A percentile compares a stretch with the other conserved stretches of the same genome.
phyloP scores from a whole-genome alignment of 768 basidiomycete species.

The Russula lepida region DNA sequence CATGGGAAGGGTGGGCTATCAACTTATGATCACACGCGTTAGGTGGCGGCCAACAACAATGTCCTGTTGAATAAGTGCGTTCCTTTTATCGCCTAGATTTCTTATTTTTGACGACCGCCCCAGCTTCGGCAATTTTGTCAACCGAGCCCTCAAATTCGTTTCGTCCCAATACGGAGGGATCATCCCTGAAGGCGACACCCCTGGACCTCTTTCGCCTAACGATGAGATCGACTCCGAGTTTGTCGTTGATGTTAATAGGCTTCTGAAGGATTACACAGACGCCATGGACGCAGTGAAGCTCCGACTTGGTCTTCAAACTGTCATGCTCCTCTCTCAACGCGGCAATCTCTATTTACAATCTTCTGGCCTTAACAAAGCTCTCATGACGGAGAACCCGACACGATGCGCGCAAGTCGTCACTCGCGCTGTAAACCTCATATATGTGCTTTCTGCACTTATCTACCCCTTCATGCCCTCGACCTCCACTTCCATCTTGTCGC shows the following conservation, averaged over 20 bases:
- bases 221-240: slow-evolving; percentile 66
- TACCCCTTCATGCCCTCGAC: slow-evolving; percentile 98
- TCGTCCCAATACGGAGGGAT: slow-evolving; percentile 73
- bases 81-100: background rate
- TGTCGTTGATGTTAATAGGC: slow-evolving; percentile 66
- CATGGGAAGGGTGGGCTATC: background rate
- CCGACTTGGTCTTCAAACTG: slow-evolving; percentile 74
- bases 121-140: slow-evolving; percentile 97
- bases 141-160: slow-evolving; percentile 88
- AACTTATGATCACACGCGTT: background rate
- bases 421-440: slow-evolving; percentile 89
- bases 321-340: slow-evolving; percentile 82
- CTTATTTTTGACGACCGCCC: background rate
- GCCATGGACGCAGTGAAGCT: slow-evolving; percentile 91
- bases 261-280: slow-evolving; percentile 71
- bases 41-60: slow-evolving; percentile 91
- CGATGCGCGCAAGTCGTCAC: slow-evolving; percentile 88
- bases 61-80: slow-evolving; percentile 83
- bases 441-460: slow-evolving; percentile 72
- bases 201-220: slow-evolving; percentile 62
- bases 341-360: slow-evolving; percentile 95
- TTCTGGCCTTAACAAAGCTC: slow-evolving; percentile 81
- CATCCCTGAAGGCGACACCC: slow-evolving; percentile 72
- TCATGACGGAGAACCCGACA: slow-evolving; percentile 70
- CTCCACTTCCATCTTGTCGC: slow-evolving; percentile 66